These are phyloP conservation scores for Lagenaria siceraria DNA, from an alignment of 306 rosid genomes.

Conservation along the genomic window DNA sequence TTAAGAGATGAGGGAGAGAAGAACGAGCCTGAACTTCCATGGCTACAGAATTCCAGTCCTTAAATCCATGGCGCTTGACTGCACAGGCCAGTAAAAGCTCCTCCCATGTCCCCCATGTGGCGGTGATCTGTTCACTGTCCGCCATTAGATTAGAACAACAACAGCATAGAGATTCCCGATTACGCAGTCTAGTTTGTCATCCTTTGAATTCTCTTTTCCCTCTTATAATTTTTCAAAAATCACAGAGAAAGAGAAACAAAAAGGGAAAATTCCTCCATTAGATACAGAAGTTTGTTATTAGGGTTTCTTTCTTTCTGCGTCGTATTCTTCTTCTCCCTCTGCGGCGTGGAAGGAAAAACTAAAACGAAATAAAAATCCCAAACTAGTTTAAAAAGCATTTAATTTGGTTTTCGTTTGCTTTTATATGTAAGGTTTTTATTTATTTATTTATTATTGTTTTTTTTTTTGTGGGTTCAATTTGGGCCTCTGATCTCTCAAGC, in stretches of 20 bases:
- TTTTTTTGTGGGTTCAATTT: neutral
- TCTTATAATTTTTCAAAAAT: neutral
- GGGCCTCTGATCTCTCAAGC: neutral
- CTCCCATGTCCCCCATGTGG: slow-evolving; percentile 73
- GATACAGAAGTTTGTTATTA: neutral
- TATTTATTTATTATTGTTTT: no score
- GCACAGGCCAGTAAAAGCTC: slow-evolving; percentile 59
- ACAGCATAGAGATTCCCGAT: slow-evolving; percentile 1
- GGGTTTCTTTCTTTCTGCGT: slow-evolving; percentile 3
- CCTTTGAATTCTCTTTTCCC: neutral
- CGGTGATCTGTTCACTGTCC: slow-evolving; percentile 2
- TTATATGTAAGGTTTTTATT: no score
- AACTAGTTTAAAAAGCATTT: neutral
- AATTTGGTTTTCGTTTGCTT: neutral
- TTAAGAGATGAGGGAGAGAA: slow-evolving; percentile 38
- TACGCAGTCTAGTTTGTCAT: neutral
- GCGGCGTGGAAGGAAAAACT: neutral
- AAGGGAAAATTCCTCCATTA: neutral
- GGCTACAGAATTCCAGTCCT: slow-evolving; percentile 58
- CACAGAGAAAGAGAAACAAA: neutral
- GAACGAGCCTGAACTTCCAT: slow-evolving; percentile 48
- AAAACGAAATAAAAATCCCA: neutral
- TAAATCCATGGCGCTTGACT: slow-evolving; percentile 62
- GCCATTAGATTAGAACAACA: slow-evolving; percentile 5
- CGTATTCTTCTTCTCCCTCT: neutral